Evolutionary conservation across 805 yeast species (phyloP), one percentile per base, ranked within the genome.

Genomic region (Candida maesae): DNA sequence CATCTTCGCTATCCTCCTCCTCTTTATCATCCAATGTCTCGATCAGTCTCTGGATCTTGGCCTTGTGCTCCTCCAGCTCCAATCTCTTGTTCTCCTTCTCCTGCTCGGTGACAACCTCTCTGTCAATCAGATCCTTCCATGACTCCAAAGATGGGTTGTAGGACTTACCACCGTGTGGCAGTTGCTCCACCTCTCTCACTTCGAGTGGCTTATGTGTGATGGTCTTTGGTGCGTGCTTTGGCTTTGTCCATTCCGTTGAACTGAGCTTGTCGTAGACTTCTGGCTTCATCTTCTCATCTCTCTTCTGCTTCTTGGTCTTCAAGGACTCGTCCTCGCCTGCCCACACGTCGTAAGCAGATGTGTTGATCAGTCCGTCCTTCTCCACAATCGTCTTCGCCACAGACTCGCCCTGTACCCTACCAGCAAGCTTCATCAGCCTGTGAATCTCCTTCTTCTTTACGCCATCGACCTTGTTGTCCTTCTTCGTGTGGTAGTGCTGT

Each of bases 151-250:
- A 74, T 19, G 99, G 99, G 59, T 93, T 93, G 59, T 88, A 93
- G 2, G 98, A 90, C 60, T 84, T 85, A 41, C 98, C 98, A 2
- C 82, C 93, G 53, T 82, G 81, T 11, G 95, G 89, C 4, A 79
- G 42, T 2, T 51, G 61, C 15, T 70, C 79, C 35, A 65, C 53
- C n/a, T 71, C 71, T 43, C 68, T 72, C 14, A 86, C 74, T 31
- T 53, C 53, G n/a, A 79, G 59, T 1, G 95, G 81, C 3, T 66
- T 66, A 24, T 65, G 61, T 35, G 61, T 68, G 49, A 80, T 52
- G 2, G 90, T 81, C 19, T 59, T 60, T 12, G 93, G 91, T 4
- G 63, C 67, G 5, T 59, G 60, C 3, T 74, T 71, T 5, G 87
- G 76, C 26, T 65, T 63, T 3, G 84, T 71, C 60, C 75, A 68